Evolutionary conservation across 2,329 filamentous ascomycete species (phyloP).

Genomic region (Capronia americana): DNA sequence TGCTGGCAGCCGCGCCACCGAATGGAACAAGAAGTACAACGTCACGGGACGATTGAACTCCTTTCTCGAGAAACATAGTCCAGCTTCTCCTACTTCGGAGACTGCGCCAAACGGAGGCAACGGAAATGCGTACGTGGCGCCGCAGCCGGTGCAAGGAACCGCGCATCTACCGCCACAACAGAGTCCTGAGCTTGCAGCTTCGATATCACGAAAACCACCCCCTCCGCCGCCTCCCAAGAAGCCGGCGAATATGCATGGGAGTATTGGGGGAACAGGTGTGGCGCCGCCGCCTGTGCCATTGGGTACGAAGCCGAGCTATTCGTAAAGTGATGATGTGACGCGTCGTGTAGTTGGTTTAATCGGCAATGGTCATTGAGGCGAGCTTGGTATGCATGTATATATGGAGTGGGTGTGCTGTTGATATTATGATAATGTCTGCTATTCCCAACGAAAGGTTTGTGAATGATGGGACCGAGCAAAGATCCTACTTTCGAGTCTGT

Average conservation of each 20-base stretch:
- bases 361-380: background rate
- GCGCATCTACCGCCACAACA: conserved; percentile 28
- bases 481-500: too few relatives aligned
- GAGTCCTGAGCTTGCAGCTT: conserved; percentile 41
- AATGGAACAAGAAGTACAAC: conserved; percentile 67
- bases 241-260: conserved; percentile 52
- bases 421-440: background rate
- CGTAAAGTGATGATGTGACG: conserved; percentile 7
- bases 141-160: conserved; percentile 14
- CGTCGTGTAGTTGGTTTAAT: background rate
- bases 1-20: conserved; percentile 64
- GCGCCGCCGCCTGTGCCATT: conserved; percentile 61
- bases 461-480: background rate
- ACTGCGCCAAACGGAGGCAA: conserved; percentile 36
- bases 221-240: conserved; percentile 67
- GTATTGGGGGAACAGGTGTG: conserved; percentile 42
- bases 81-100: conserved; percentile 45
- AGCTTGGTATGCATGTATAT: background rate
- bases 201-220: conserved; percentile 55
- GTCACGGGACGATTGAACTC: conserved; percentile 58
- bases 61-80: conserved; percentile 52
- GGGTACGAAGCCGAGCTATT: conserved; percentile 59
- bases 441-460: background rate
- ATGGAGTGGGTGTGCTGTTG: background rate
- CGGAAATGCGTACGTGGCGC: conserved; percentile 27